Evolutionary conservation across 129 eudicot species (phyloP).

Genomic region (sunflower (Helianthus annuus)): HanXRQr2.0-SUNRISE NC_035446.2:145646255-145646754

Average conservation of each 20-base stretch:
- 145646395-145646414: conserved; percentile 24
- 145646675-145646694: too few species aligned
- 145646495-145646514: conserved; percentile 93
- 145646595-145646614: not conserved
- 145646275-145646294: conserved; percentile 96
- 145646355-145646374: conserved; percentile 6
- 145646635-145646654: not conserved
- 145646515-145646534: conserved; percentile 85
- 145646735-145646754: too few species aligned
- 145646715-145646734: too few species aligned
- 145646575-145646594: not conserved
- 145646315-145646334: conserved; percentile 78
- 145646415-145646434: conserved; percentile 61
- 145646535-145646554: conserved; percentile 70
- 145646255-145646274: conserved; percentile 76
- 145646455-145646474: conserved; percentile 56
- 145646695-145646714: too few species aligned
- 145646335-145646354: conserved; percentile 64
- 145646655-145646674: too few species aligned
- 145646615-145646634: not conserved
- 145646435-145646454: conserved; percentile 47
- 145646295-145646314: conserved; percentile 94
- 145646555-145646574: not conserved
- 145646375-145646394: conserved; percentile 8
- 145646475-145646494: conserved; percentile 83